Evolutionary conservation across 371 early-diverging fungal species (phyloP).

Genomic region (Mortierella sp.): DNA sequence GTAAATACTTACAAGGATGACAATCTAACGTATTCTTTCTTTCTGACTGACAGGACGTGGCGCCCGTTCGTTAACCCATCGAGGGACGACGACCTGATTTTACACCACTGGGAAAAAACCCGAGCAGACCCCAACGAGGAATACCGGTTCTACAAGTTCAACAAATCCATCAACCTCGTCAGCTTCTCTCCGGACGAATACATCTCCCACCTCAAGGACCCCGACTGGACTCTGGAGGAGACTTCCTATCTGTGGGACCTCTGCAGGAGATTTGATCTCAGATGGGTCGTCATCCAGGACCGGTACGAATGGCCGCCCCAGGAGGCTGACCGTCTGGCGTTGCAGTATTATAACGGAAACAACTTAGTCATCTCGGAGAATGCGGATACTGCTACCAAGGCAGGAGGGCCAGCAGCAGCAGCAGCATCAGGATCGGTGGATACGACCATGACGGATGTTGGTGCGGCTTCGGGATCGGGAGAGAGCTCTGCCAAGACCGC

Average conservation of each 20-base stretch:
- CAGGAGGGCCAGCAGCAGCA: neutral
- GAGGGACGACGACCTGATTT: slow-evolving; percentile 75
- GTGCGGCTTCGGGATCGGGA: neutral
- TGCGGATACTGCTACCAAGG: neutral
- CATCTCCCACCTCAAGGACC: slow-evolving; percentile 68
- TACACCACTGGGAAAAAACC: slow-evolving; percentile 86
- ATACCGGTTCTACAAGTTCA: slow-evolving; percentile 76
- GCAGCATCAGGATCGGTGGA: too few species aligned
- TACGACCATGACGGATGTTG: neutral
- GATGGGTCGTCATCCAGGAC: slow-evolving; percentile 89
- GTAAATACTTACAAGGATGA: too few species aligned
- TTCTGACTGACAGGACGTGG: slow-evolving; percentile 67
- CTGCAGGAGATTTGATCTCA: slow-evolving; percentile 82
- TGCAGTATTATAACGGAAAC: slow-evolving; percentile 36
- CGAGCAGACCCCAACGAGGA: slow-evolving; percentile 66
- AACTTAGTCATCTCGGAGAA: slow-evolving; percentile 7
- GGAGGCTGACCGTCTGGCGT: slow-evolving; percentile 45
- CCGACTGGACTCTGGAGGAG: slow-evolving; percentile 88
- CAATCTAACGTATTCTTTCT: neutral
- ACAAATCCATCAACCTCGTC: slow-evolving; percentile 72
- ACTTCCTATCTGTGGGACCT: slow-evolving; percentile 87
- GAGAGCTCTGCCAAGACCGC: neutral
- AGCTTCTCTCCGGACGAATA: slow-evolving; percentile 84
- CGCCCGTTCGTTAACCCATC: slow-evolving; percentile 85
- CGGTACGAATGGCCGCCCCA: slow-evolving; percentile 73